phyloP scores from a whole-genome alignment of 148 eudicot genomes.

The Selenicereus undatus region DNA sequence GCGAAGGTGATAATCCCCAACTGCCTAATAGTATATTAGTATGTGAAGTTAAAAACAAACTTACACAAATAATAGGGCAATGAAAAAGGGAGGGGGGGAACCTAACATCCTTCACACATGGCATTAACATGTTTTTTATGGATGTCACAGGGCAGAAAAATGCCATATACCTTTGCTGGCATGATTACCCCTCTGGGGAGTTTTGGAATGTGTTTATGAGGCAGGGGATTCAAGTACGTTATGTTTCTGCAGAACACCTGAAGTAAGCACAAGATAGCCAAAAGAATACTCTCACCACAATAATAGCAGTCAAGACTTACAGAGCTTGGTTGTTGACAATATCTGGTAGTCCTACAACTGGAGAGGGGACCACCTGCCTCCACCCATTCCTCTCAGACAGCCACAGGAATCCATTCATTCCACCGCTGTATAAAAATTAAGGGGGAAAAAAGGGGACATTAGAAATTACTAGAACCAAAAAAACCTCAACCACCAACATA shows the following conservation, averaged over 20 bases:
- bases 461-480: background rate
- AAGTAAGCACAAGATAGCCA: constrained; percentile 11
- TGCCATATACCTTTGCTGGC: constrained; percentile 65
- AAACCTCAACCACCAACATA: background rate
- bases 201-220: constrained; percentile 63
- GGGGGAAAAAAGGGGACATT: background rate
- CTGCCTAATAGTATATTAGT: background rate
- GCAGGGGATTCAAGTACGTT: constrained; percentile 66
- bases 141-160: background rate
- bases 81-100: background rate
- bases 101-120: background rate
- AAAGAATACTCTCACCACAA: background rate
- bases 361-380: constrained; percentile 53
- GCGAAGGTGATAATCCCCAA: background rate
- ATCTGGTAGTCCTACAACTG: constrained; percentile 59
- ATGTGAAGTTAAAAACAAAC: background rate
- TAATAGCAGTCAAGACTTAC: constrained; percentile 43
- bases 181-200: constrained; percentile 68
- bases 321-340: constrained; percentile 54
- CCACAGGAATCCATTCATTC: constrained; percentile 93
- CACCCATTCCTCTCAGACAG: constrained; percentile 70
- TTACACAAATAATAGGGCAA: background rate
- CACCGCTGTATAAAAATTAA: constrained; percentile 48
- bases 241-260: constrained; percentile 58
- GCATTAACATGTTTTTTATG: background rate